These are phyloP conservation scores for Kuraishia piskuri DNA, from an alignment of 805 yeast genomes.

Conservation along the genomic window DNA sequence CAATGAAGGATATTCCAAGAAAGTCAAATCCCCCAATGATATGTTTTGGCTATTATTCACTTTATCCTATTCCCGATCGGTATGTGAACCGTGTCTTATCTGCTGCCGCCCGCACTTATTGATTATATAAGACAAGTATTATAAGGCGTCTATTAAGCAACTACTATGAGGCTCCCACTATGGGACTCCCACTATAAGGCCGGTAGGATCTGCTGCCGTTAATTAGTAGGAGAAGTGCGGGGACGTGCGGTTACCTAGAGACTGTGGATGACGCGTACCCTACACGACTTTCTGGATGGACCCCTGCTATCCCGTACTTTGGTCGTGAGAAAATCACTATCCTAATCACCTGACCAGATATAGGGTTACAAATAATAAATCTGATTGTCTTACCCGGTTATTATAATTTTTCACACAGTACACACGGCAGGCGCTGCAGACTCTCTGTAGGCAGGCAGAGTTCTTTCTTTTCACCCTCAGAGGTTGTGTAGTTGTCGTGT, in stretches of 20 bases:
- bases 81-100: not conserved
- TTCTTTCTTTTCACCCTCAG: too few species aligned
- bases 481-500: not conserved
- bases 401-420: not conserved
- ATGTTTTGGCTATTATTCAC: not conserved
- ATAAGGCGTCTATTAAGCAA: too few species aligned
- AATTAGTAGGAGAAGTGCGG: too few species aligned
- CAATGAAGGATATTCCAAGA: not conserved
- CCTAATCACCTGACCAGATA: not conserved
- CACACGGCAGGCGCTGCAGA: too few species aligned
- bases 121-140: too few species aligned
- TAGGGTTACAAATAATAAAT: not conserved
- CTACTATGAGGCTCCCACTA: too few species aligned
- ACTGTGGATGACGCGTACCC: not conserved
- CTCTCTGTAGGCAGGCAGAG: too few species aligned
- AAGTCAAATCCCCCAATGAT: too few species aligned
- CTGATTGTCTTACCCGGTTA: not conserved
- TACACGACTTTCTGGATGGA: not conserved
- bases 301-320: not conserved
- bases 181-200: too few species aligned
- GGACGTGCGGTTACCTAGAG: too few species aligned
- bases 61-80: not conserved
- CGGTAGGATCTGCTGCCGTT: too few species aligned
- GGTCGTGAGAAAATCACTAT: not conserved
- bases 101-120: not conserved